phyloP scores from a whole-genome alignment of 1,284 basidiomycete genomes.

The Hymenochaete sp. region DNA sequence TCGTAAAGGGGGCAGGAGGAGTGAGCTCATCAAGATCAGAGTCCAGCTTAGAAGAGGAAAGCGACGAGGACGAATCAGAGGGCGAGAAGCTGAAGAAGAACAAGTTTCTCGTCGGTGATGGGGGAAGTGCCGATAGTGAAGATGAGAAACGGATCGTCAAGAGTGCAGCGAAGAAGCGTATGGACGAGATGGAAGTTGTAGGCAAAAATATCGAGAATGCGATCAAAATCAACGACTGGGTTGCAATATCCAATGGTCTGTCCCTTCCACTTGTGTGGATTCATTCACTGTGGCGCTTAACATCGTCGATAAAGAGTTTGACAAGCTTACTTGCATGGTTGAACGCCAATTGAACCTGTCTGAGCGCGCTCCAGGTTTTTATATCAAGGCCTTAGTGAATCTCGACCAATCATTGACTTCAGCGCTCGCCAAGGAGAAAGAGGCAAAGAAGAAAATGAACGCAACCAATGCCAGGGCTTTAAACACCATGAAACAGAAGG shows the following conservation, averaged over 20 bases:
- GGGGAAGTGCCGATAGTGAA: slow-evolving; percentile 60
- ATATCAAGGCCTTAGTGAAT: slow-evolving; percentile 67
- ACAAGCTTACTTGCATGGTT: slow-evolving; percentile 88
- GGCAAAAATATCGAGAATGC: slow-evolving; percentile 92
- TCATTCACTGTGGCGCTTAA: slow-evolving; percentile 11
- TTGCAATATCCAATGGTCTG: slow-evolving; percentile 78
- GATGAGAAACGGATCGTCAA: slow-evolving; percentile 67
- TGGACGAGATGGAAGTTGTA: slow-evolving; percentile 84
- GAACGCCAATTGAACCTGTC: slow-evolving; percentile 81
- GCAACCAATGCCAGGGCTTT: slow-evolving; percentile 90
- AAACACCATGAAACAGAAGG: slow-evolving; percentile 95
- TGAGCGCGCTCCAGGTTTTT: slow-evolving; percentile 85
- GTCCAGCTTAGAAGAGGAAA: slow-evolving; percentile 37
- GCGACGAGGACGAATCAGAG: slow-evolving; percentile 28
- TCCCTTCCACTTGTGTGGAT: slow-evolving; percentile 19
- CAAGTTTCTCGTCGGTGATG: too few relatives aligned
- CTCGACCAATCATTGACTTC: slow-evolving; percentile 74
- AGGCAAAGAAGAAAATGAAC: slow-evolving; percentile 93
- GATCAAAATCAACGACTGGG: slow-evolving; percentile 96
- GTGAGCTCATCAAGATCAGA: slow-evolving; percentile 38
- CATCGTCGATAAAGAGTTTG: slow-evolving; percentile 78
- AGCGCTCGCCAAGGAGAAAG: slow-evolving; percentile 80
- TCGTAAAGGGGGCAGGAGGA: slow-evolving; percentile 48
- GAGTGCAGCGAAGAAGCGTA: slow-evolving; percentile 79
- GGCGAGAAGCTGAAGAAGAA: slow-evolving; percentile 28